A percentile compares a stretch with the other conserved stretches of the same genome.
These are phyloP conservation scores for Albugo candida DNA, from an alignment of 352 stramenopile genomes.

Conservation along the genomic window DNA sequence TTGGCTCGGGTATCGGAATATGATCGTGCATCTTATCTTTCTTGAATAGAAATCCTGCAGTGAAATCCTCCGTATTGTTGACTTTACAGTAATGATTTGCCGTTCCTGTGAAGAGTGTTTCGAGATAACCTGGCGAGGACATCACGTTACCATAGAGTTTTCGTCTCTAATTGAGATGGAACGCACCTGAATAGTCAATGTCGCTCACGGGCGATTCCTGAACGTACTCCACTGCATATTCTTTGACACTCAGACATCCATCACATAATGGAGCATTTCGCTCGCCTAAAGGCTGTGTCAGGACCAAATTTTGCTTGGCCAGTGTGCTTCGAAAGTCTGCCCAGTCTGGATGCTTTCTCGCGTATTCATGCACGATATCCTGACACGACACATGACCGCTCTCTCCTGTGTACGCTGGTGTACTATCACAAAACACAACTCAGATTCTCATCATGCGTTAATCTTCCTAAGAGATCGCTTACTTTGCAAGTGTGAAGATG, in stretches of 20 bases:
- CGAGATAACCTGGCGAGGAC: constrained; percentile 23
- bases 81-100: constrained; percentile 71
- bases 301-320: constrained; percentile 56
- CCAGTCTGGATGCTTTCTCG: constrained; percentile 43
- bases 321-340: constrained; percentile 51
- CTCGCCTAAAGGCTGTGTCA: constrained; percentile 67
- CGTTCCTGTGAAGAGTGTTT: constrained; percentile 66
- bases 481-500: constrained; percentile 76
- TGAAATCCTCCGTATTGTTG: constrained; percentile 67
- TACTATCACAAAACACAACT: constrained; percentile 15
- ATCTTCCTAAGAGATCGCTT: constrained; percentile 7
- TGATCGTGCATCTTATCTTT: constrained; percentile 83
- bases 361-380: constrained; percentile 64
- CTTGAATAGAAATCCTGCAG: constrained; percentile 79
- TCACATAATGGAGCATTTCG: constrained; percentile 62
- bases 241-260: constrained; percentile 63
- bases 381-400: constrained; percentile 38
- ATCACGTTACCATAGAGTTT: neutral
- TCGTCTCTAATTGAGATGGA: neutral
- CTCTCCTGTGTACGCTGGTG: constrained; percentile 40
- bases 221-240: constrained; percentile 62
- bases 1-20: constrained; percentile 72
- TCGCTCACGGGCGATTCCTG: constrained; percentile 34
- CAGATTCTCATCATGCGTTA: constrained; percentile 1
- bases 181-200: constrained; percentile 24